Evolutionary conservation across 352 stramenopile genomes (phyloP), one percentile per base, ranked within the genome.

Genomic region (Phytophthora idaei): DNA sequence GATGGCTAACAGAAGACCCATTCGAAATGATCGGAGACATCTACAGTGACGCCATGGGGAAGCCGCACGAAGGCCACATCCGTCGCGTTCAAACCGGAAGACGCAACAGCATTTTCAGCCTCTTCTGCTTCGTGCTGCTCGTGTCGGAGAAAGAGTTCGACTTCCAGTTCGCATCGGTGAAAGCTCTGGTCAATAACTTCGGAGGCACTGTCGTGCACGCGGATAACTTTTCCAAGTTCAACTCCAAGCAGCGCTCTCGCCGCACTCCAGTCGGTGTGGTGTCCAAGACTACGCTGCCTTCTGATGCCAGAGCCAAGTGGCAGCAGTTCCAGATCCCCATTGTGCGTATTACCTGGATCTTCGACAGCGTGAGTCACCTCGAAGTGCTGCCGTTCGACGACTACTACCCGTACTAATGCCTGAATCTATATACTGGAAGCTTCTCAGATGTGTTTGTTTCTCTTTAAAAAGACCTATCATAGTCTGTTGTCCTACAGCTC

Each of bases 301-400:
- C 64, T 6, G 75, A 82, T 17, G 88, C 87, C 32, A 87, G 81
- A 61, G 49, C 57, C 39, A 76, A 89, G 34, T 93, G 77, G 77
- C 58, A 87, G 36, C 68, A 86, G 48, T 80, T 90, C 59, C 74
- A 90, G 39, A 92, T 94, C 50, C 89, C 87, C 11, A 93, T 96
- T 41, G 87, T 96, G 42, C 89, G 87, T 27, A 89, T 93, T 47
- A 90, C 85, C 39, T 96, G 89, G 89, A 81, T 96, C 59, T 91
- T 94, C 46, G 89, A 96, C 71, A 94, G 89, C 69, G 90, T 96
- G 67, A 94, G 85, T 61, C 74, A 95, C 67, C 72, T 94, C 17
- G 78, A 90, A 67, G 78, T 94, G 39, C 76, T 93, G 27, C 81
- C 89, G 10, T 96, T 92, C 57, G 85, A 94, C 55, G 85, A 95